Base-by-base conservation (phyloP, 345 rosid species). In the Lagerstroemia speciosa region DNA sequence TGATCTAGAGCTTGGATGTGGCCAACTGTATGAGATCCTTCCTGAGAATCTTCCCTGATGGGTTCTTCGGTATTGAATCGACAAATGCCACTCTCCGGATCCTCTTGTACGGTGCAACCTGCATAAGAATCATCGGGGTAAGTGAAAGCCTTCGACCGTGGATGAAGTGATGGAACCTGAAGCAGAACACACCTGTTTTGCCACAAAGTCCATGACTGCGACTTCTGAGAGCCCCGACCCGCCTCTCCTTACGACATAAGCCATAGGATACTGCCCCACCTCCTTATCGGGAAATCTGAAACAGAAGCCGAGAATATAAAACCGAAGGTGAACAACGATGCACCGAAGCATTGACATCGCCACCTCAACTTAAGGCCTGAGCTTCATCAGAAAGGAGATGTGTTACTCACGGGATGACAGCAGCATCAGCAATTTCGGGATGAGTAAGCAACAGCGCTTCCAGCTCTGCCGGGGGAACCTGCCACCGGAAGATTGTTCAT, bases 381-480 rank as follows among this genome's bases (percentile, higher is more conserved):
- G 37, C 6, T 9, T 26, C 52, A 9, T 8, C 37, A 22, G 14
- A 34, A 33, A 22, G 41, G 24, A 10, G n/a, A 62, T 48, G 67
- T 73, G 64, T 22, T n/a, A 27, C 90, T 83, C 79, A 91, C 97
- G 96, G 96, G 45, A 91, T 85, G 19, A 89, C 97, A 8, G 97
- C 99, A 40, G 85, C 83, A 80, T 91, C 99, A 9, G 71, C 46
- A 45, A 93, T 80, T 69, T 85, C 86, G 0, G 89, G 83, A 81
- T 91, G 95, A 40, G 89, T 61, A 32, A 89, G 93, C 67, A 91
- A 52, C 80, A 91, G 75, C 53, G 93, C 92, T 78, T 93, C 97
- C 38, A 93, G 82, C 72, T 93, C 97, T 10, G 99, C 97, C 2
- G 96, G 97, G 67, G 97, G 85, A 9, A 93, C 99, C 96, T 93